Conservation (phyloP, 306 rosid genomes). For the Ochetophila trinervis region DNA sequence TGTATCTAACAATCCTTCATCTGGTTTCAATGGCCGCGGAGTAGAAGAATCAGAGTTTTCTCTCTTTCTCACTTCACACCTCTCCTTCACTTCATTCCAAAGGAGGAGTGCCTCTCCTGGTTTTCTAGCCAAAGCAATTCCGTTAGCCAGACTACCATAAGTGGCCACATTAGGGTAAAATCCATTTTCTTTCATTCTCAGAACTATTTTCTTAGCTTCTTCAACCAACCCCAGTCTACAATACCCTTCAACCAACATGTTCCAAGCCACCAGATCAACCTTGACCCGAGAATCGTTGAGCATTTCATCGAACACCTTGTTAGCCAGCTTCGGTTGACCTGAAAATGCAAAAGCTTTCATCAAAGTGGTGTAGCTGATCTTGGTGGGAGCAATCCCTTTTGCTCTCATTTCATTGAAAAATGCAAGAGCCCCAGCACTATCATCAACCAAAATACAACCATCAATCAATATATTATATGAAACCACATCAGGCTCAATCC, state of each 20-base stretch:
- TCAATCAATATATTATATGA: slow-evolving; percentile 83
- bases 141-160: slow-evolving; percentile 83
- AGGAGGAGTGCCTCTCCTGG: slow-evolving; percentile 95
- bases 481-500: slow-evolving; percentile 85
- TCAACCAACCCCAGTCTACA: slow-evolving; percentile 77
- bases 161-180: slow-evolving; percentile 74
- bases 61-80: slow-evolving; percentile 45
- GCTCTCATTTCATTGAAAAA: slow-evolving; percentile 90
- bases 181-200: slow-evolving; percentile 78
- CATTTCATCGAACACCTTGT: slow-evolving; percentile 88
- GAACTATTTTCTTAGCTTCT: slow-evolving; percentile 71
- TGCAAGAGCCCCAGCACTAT: slow-evolving; percentile 81
- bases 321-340: slow-evolving; percentile 92
- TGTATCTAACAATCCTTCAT: slow-evolving; percentile 86
- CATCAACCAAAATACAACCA: slow-evolving; percentile 86
- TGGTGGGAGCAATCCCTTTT: slow-evolving; percentile 86
- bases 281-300: slow-evolving; percentile 68
- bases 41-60: slow-evolving; percentile 35
- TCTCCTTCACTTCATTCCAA: slow-evolving; percentile 93
- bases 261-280: slow-evolving; percentile 84
- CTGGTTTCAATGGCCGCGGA: slow-evolving; percentile 69
- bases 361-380: slow-evolving; percentile 91
- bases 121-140: slow-evolving; percentile 75
- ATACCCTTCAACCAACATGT: slow-evolving; percentile 93
- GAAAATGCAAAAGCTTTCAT: slow-evolving; percentile 92